Conservation (phyloP, 139 green algal genomes). For the Tetratostichococcus sp. region DNA sequence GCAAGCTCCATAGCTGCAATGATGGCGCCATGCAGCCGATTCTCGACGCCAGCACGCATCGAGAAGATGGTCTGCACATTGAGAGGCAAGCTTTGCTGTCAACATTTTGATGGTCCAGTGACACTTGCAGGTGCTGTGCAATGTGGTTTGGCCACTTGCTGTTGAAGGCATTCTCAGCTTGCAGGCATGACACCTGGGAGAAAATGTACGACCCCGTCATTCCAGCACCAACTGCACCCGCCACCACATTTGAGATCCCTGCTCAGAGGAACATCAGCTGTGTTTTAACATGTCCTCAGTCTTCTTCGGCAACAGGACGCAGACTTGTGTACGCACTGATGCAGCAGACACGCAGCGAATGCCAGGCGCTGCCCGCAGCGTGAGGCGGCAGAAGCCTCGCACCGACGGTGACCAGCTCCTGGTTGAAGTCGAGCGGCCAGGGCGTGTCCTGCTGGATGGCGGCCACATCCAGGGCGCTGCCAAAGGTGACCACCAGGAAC, state of each 20-base stretch:
- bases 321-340: too few relatives aligned
- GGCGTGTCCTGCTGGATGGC: conserved; percentile 59
- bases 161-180: background rate
- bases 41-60: conserved; percentile 42
- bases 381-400: too few relatives aligned
- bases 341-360: too few relatives aligned
- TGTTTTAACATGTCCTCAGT: too few relatives aligned
- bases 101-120: too few relatives aligned
- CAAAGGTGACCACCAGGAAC: conserved; percentile 73
- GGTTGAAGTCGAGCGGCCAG: conserved; percentile 64
- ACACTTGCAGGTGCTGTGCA: too few relatives aligned
- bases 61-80: conserved; percentile 52
- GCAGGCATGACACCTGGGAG: background rate
- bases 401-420: conserved; percentile 52
- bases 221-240: background rate
- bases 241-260: background rate
- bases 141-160: too few relatives aligned
- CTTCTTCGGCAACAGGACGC: too few relatives aligned
- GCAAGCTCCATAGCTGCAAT: conserved; percentile 35
- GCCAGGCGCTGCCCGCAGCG: too few relatives aligned
- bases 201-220: background rate
- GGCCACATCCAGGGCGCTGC: conserved; percentile 63
- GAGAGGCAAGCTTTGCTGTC: too few relatives aligned
- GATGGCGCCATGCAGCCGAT: conserved; percentile 24
- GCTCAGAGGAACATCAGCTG: too few relatives aligned